Base-by-base conservation (phyloP, 1,284 basidiomycete species). In the Peniophora sp. region DNA sequence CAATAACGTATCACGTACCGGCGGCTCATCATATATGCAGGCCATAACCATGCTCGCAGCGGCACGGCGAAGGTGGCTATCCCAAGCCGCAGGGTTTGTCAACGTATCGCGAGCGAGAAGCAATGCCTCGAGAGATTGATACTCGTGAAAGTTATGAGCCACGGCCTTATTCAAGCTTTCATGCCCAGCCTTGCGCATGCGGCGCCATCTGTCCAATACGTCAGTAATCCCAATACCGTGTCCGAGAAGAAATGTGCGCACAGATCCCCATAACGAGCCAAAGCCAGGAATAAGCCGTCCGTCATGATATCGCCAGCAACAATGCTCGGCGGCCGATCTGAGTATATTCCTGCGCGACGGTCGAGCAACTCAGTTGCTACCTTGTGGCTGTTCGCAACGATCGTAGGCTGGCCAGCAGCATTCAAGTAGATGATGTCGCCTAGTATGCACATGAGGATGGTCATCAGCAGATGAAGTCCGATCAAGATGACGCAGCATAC, bases 131-230 rank as follows among this genome's bases (percentile, higher is more conserved):
- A 50, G 58, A 19, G 44, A 32, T 38, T 61, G 61, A 32, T 58
- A 44, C 8, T 52, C 49, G 22, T 59, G 35, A 45, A 55, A 61
- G 16, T 53, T 46, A 17, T 55, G 48, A 1, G 58, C 50, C 3
- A 52, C 52, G 11, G 43, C 25, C 12, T 49, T 55, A 22, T 50
- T 51, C 34, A 64, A 48, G 9, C 51, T 55, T 27, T 64, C 60
- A 45, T 61, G 60, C n/a, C 56, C 50, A 6, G 58, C 60, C 11
- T 61, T 55, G 47, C 63, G 61, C 52, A 61, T 53, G 25, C 56
- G 51, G 16, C 60, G 58, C 60, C 59, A 65, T 12, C 63, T 63
- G 32, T 6, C 19, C 32, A 20, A 48, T 8, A 48, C 19, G 2
- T n/a, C n/a, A n/a, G n/a, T n/a, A n/a, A 8, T 20, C 32, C 44